Evolutionary conservation across 2,329 filamentous ascomycete species (phyloP), one percentile per base, ranked within the genome.

Genomic region (Cercospora sp.): DNA sequence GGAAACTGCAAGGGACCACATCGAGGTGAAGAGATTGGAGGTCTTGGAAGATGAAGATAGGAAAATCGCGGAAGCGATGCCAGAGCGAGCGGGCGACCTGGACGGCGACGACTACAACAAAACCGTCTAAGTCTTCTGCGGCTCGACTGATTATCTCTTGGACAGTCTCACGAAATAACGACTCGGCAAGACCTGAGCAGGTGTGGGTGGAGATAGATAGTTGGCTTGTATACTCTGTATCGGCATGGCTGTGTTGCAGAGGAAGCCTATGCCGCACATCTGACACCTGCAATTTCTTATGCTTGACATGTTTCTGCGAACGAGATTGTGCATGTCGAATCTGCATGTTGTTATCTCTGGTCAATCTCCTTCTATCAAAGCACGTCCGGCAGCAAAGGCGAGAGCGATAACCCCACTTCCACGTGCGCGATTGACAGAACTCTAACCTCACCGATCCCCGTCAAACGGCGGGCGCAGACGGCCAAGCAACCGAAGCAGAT

Each of bases 31-130:
- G 72, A 78, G 80, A 66, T 76, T 82, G 71, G 80, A 81, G 70
- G 79, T 81, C 24, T 71, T 77, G 37, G 78, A 81, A 61, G 72
- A 75, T 61, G 72, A 76, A 10, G 69, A 75, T 16, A 63, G 63
- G 63, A 80, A 82, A 62, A 72, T 77, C 5, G 78, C 78, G 34
- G 81, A 82, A 68, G 82, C 81, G 4, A 83, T 80, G 73, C 80
- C 79, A 13, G 81, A 81, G 73, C 79, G 79, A 43, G 79, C 79
- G 16, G 82, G 81, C 40, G 82, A 84, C 73, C 80, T 80, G 62
- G 82, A 84, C 72, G 81, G 81, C 64, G 82, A 84, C 70, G 77
- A 79, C 6, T 79, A 77, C 69, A 84, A 84, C 74, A 82, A 78
- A n/a, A 83, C 82, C 34, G 80, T 84, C 45, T 85, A 80, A 18